Base-by-base conservation (phyloP, 257 asterid species). In the Coffea eugenioides region DNA sequence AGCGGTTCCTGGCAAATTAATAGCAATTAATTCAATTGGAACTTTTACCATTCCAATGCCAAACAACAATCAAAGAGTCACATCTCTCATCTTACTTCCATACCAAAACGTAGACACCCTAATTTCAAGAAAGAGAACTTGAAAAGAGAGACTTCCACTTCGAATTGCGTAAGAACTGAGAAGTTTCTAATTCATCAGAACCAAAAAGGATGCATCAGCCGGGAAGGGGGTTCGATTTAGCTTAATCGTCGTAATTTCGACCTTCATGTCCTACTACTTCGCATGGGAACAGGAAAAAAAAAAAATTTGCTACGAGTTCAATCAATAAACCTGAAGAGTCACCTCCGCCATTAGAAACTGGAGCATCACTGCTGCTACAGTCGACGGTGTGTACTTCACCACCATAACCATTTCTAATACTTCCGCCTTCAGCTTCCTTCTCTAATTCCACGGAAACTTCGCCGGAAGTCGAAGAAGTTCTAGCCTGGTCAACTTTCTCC, bases 281-380 rank as follows among this genome's bases (percentile, higher is more conserved):
- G 27, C 74, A 18, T 8, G 51, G 27, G 34, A 43, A 16, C n/a
- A 36, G n/a, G 25, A 41, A 39, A 39, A n/a, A 56, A 34, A 8
- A 43, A 34, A 5, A 21, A 74, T 68, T 36, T 3, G 20, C 15
- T 10, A 13, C 8, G 21, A 62, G 61, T 43, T 59, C 71, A 75
- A 75, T 78, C 48, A 74, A 79, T 89, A 81, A 79, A 93, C 98
- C 97, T 73, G 91, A 84, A 83, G 91, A 57, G 74, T 49, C 81
- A 56, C 80, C 83, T 25, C 81, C 83, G 74, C 90, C 91, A 84
- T 88, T 88, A 45, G 89, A 70, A 79, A 85, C 69, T 74, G 87
- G 76, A 46, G 62, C 81, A 34, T 69, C 69, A 49, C 74, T 62
- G 56, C 69, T 77, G 64, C 77, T 65, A 6, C 52, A 83, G 48